These are phyloP conservation scores for Paecilomyces variotii DNA, from an alignment of 2,329 filamentous ascomycete species.

Conservation along the genomic window DNA sequence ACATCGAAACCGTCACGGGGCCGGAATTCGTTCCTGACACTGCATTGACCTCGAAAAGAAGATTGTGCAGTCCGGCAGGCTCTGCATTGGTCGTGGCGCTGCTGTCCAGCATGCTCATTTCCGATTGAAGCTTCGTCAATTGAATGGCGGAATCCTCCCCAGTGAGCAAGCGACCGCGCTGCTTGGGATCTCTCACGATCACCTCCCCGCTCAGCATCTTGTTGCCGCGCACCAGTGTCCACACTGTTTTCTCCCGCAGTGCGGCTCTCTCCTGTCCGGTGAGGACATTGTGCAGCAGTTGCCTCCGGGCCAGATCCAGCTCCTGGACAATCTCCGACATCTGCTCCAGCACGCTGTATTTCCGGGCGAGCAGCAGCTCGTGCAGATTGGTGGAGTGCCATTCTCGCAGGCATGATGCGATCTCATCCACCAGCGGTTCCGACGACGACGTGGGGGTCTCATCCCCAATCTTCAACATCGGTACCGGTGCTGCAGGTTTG, in stretches of 20 bases:
- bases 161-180: constrained; percentile 77
- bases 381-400: constrained; percentile 98
- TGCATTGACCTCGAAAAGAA: constrained; percentile 76
- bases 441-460: constrained; percentile 84
- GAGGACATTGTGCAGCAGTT: constrained; percentile 88
- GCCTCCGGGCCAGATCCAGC: constrained; percentile 77
- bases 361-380: constrained; percentile 72
- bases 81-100: constrained; percentile 62
- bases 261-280: constrained; percentile 74
- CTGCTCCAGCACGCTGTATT: constrained; percentile 73
- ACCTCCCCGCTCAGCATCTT: constrained; percentile 90
- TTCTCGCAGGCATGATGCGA: constrained; percentile 90
- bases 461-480: constrained; percentile 95
- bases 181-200: constrained; percentile 81
- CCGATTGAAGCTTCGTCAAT: constrained; percentile 81
- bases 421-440: constrained; percentile 93
- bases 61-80: constrained; percentile 64
- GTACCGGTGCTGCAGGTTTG: constrained; percentile 84
- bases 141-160: constrained; percentile 90
- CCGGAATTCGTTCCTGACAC: constrained; percentile 71
- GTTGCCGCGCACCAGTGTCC: constrained; percentile 90
- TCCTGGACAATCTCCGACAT: constrained; percentile 72
- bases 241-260: constrained; percentile 82
- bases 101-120: constrained; percentile 88
- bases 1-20: constrained; percentile 66